A percentile compares a stretch with the other conserved stretches of the same genome.
These are phyloP conservation scores for Mucor piriformis DNA, from an alignment of 371 early-diverging fungal species.

Conservation along the genomic window DNA sequence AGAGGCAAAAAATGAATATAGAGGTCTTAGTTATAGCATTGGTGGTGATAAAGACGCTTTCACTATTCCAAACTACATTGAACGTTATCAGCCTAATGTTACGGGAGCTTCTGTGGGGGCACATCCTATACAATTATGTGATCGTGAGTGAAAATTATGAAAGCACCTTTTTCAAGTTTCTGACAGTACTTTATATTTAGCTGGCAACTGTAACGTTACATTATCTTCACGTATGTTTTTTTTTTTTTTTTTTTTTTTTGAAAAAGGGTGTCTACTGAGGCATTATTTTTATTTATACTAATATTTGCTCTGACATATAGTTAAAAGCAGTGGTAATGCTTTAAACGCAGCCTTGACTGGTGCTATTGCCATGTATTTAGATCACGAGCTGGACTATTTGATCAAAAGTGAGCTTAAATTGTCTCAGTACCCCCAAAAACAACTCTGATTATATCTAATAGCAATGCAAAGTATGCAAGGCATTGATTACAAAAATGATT, in stretches of 20 bases:
- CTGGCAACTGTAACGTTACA: no score
- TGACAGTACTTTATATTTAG: no score
- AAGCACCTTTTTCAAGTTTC: no score
- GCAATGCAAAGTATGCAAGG: slow-evolving; percentile 22
- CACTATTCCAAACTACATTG: slow-evolving; percentile 45
- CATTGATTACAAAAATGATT: slow-evolving; percentile 35
- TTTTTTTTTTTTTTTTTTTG: no score
- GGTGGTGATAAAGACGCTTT: slow-evolving; percentile 48
- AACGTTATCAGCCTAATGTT: slow-evolving; percentile 36
- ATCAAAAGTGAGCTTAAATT: slow-evolving; percentile 23
- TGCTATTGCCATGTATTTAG: slow-evolving; percentile 35
- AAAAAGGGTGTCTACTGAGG: no score
- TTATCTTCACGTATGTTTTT: no score
- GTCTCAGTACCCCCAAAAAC: not conserved
- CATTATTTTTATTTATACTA: not conserved
- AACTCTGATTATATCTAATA: no score
- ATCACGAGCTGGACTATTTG: slow-evolving; percentile 40
- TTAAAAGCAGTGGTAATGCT: slow-evolving; percentile 24
- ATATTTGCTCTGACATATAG: slow-evolving; percentile 12
- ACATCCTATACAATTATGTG: slow-evolving; percentile 36
- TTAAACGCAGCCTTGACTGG: slow-evolving; percentile 49
- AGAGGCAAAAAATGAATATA: slow-evolving; percentile 32
- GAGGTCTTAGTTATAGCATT: slow-evolving; percentile 48
- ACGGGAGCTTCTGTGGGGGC: slow-evolving; percentile 40
- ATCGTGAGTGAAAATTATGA: slow-evolving; percentile 17